These are phyloP conservation scores for Geranomyces variabilis DNA, from an alignment of 192 early-diverging fungal genomes.

Conservation along the genomic window DNA sequence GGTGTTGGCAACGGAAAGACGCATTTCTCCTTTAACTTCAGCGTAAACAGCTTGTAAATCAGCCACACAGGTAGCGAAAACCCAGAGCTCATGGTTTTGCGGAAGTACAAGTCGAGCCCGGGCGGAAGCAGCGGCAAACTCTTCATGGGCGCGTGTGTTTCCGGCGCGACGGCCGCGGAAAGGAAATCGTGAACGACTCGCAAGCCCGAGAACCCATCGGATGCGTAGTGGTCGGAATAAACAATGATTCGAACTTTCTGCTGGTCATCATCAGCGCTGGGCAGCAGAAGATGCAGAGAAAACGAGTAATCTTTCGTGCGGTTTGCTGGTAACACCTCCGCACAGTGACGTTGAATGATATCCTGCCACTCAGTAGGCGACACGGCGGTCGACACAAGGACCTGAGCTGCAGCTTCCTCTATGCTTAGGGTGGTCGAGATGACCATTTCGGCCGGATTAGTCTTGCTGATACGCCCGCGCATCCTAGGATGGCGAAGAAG, in stretches of 20 bases:
- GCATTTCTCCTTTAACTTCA: background rate
- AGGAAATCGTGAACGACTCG: conserved; percentile 9
- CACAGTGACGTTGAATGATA: background rate
- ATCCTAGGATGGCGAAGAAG: background rate
- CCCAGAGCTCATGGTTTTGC: background rate
- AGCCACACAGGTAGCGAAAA: background rate
- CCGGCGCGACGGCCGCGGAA: background rate
- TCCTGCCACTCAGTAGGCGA: conserved; percentile 6
- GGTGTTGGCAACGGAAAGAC: background rate
- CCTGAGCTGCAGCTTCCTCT: background rate
- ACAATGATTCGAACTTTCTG: background rate
- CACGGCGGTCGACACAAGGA: background rate
- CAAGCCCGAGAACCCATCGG: conserved; percentile 1
- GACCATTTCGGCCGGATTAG: background rate
- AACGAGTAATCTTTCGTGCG: background rate
- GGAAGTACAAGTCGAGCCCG: background rate
- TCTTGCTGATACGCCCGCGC: background rate
- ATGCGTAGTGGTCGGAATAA: background rate
- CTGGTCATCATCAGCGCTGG: background rate
- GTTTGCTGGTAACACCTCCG: background rate
- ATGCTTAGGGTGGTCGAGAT: background rate
- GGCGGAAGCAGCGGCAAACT: background rate
- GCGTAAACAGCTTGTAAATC: background rate
- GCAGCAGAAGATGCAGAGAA: background rate
- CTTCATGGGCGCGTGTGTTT: background rate